Conservation (phyloP, 2,329 filamentous ascomycete genomes). For the Sporothrix phasma region DNA sequence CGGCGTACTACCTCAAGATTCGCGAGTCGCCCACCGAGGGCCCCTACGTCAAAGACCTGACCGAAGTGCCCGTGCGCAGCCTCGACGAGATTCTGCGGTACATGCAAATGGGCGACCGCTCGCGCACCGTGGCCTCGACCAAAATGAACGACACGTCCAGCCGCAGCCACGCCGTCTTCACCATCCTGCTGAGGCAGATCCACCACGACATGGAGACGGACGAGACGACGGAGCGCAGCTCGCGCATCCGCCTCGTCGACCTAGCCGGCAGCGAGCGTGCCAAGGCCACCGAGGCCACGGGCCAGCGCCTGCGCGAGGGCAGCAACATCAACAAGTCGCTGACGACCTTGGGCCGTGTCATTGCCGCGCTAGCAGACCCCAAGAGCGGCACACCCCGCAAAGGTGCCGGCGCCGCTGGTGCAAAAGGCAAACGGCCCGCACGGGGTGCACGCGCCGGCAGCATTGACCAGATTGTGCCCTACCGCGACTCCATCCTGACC, state of each 20-base stretch:
- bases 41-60: slow-evolving; percentile 94
- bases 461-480: slow-evolving; percentile 68
- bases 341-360: slow-evolving; percentile 89
- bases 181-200: slow-evolving; percentile 95
- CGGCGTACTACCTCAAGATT: slow-evolving; percentile 88
- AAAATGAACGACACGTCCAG: slow-evolving; percentile 99
- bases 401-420: slow-evolving; percentile 38
- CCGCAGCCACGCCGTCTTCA: slow-evolving; percentile 94
- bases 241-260: slow-evolving; percentile 89
- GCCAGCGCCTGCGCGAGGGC: slow-evolving; percentile 80
- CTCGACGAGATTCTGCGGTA: slow-evolving; percentile 78
- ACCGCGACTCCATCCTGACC: slow-evolving; percentile 74
- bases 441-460: slow-evolving; percentile 26
- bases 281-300: slow-evolving; percentile 90
- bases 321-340: slow-evolving; percentile 99
- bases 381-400: slow-evolving; percentile 51
- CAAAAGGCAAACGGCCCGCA: slow-evolving; percentile 21
- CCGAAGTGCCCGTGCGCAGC: slow-evolving; percentile 74
- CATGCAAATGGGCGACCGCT: slow-evolving; percentile 84
- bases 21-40: slow-evolving; percentile 96
- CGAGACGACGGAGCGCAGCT: slow-evolving; percentile 89
- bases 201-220: slow-evolving; percentile 96
- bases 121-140: slow-evolving; percentile 80
- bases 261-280: slow-evolving; percentile 90
- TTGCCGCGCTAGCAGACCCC: slow-evolving; percentile 72